Evolutionary conservation across 345 rosid species (phyloP), one percentile per base, ranked within the genome.

Genomic region (Mallotus nudiflorus): DNA sequence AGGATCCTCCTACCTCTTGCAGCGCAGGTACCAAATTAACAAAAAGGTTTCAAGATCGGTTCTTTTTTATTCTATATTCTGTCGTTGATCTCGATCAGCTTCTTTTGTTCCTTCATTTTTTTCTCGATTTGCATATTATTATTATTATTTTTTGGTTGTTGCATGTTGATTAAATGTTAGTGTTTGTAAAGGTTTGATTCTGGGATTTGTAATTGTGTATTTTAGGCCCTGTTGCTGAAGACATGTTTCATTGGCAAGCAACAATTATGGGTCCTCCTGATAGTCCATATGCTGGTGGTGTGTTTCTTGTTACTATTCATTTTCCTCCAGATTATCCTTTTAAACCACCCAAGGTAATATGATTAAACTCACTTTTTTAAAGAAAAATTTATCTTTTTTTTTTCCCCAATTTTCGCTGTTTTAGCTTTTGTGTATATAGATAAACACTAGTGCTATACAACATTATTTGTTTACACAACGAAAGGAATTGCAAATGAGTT

Each of bases 1-100:
- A 87, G 75, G 89, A 87, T 82, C 94, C 91, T 85, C 94, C 88
- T 73, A 85, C 89, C 82, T 88, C 91, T 69, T 88, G 91, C 88
- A 88, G 91, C 87, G 93, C 93, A 77, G 93, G 93, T 89, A 71
- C 3, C 68, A 53, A n/a, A n/a, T n/a, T n/a, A n/a, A n/a, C n/a
- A n/a, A n/a, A n/a, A n/a, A n/a, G n/a, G n/a, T n/a, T 65, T 66
- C 68, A 48, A 72, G 62, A 75, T 78, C 75, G 55, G 10, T 37
- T 69, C 3, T 11, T 42, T 48, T 13, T 31, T 52, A 68, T 35
- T 29, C 14, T n/a, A n/a, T n/a, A 35, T 54, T 46, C 48, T 42
- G 29, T 56, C 24, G 14, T 51, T 48, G 50, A 56, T 65, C 20
- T 31, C 42, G 15, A 58, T 5, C 15, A 42, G 9, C 20, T 28